Conservation (phyloP, 208 protist species). For the Tritrichomonas foetus region DNA sequence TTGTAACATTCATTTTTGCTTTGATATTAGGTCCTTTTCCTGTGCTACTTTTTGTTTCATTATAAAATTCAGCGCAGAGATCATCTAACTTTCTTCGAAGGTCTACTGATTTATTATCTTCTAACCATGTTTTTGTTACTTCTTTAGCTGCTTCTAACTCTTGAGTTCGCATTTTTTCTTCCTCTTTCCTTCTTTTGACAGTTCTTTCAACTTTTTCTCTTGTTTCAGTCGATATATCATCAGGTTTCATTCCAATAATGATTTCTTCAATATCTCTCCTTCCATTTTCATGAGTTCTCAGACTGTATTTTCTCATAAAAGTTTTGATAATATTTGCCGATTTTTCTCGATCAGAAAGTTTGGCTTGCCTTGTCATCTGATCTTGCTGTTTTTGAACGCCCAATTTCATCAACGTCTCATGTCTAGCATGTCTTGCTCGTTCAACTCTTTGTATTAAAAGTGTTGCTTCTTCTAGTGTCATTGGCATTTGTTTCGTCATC, state of each 20-base stretch:
- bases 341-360: not conserved
- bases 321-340: not conserved
- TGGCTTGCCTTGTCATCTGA: not conserved
- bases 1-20: not conserved
- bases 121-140: not conserved
- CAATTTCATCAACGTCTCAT: not conserved
- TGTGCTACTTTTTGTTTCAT: not conserved
- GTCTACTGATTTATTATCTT: conserved; percentile 15
- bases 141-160: not conserved
- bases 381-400: not conserved
- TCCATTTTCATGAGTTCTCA: not conserved
- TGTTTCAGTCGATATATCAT: not conserved
- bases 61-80: not conserved
- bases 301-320: not conserved
- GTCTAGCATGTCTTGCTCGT: not conserved
- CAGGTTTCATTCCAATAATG: not conserved
- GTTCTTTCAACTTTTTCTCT: not conserved
- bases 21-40: not conserved
- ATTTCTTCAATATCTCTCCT: not conserved
- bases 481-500: not conserved
- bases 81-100: not conserved
- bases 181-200: not conserved
- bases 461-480: conserved; percentile 14
- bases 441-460: conserved; percentile 5
- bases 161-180: not conserved